Evolutionary conservation across 2,329 filamentous ascomycete genomes (phyloP).

Genomic region (Ilyonectria destructans): DNA sequence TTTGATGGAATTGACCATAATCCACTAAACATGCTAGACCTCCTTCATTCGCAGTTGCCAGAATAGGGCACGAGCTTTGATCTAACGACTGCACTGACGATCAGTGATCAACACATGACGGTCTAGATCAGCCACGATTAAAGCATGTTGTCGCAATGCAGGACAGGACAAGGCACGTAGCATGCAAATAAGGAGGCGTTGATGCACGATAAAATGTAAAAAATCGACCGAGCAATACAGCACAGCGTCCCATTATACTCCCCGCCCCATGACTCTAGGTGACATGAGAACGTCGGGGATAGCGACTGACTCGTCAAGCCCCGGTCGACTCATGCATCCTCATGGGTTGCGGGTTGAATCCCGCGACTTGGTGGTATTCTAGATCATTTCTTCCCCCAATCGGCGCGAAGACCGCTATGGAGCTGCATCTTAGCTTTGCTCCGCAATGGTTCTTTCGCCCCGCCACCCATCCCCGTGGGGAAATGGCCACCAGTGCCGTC

Average conservation of each 20-base stretch:
- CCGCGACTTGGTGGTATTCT: not conserved
- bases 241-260: not conserved
- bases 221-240: not conserved
- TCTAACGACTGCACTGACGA: not conserved
- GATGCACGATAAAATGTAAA: no score
- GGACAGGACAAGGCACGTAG: not conserved
- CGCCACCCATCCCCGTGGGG: not conserved
- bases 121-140: not conserved
- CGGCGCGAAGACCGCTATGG: constrained; percentile 1
- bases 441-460: not conserved
- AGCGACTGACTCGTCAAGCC: not conserved
- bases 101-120: not conserved
- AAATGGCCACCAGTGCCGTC: not conserved
- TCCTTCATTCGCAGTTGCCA: constrained; percentile 20
- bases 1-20: constrained; percentile 15
- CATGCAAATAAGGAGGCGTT: no score
- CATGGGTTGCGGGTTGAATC: not conserved
- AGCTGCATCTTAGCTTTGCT: not conserved
- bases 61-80: constrained; percentile 5
- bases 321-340: not conserved
- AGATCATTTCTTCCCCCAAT: constrained; percentile 11
- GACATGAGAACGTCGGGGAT: not conserved
- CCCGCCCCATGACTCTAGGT: not conserved
- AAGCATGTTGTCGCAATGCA: not conserved
- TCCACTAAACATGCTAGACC: constrained; percentile 25